Conservation (phyloP, 805 yeast species). For the Metschnikowia drakensbergensis region DNA sequence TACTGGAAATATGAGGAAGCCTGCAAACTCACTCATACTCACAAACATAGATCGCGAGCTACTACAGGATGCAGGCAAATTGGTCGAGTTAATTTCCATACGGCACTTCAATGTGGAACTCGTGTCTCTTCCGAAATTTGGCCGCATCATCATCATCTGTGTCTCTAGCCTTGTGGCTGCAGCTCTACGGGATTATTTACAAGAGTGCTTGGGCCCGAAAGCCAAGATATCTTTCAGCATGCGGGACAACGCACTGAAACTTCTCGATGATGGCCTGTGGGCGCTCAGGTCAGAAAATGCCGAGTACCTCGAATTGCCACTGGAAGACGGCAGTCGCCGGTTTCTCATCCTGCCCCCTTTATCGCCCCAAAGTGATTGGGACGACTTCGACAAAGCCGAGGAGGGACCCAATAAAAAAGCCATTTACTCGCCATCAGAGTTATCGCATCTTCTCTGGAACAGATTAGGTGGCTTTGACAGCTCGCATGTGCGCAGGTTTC, state of each 20-base stretch:
- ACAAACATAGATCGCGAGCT: slow-evolving; percentile 24
- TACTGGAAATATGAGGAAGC: slow-evolving; percentile 1
- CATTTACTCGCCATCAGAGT: slow-evolving; percentile 35
- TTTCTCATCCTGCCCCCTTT: slow-evolving; percentile 45
- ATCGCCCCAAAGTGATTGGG: slow-evolving; percentile 44
- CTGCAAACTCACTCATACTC: slow-evolving; percentile 35
- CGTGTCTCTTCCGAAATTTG: slow-evolving; percentile 31
- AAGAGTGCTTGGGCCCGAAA: slow-evolving; percentile 12
- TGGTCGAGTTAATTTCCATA: slow-evolving; percentile 25
- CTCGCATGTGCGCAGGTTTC: slow-evolving; percentile 29
- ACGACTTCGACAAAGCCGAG: slow-evolving; percentile 38
- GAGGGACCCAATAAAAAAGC: slow-evolving; percentile 39
- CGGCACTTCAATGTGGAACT: slow-evolving; percentile 28
- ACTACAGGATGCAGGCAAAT: slow-evolving; percentile 24
- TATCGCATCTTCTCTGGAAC: slow-evolving; percentile 44
- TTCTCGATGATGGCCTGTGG: slow-evolving; percentile 16
- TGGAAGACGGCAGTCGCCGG: slow-evolving; percentile 34
- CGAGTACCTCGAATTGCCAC: slow-evolving; percentile 39
- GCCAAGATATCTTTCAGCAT: slow-evolving; percentile 30
- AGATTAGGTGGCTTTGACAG: slow-evolving; percentile 40
- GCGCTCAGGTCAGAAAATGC: slow-evolving; percentile 11
- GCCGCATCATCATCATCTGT: slow-evolving; percentile 34
- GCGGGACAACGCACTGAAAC: slow-evolving; percentile 26
- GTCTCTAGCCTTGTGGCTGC: slow-evolving; percentile 21
- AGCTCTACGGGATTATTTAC: slow-evolving; percentile 19